Conservation (phyloP, 1,139 yeast genomes). For the Taphrina communis region DNA sequence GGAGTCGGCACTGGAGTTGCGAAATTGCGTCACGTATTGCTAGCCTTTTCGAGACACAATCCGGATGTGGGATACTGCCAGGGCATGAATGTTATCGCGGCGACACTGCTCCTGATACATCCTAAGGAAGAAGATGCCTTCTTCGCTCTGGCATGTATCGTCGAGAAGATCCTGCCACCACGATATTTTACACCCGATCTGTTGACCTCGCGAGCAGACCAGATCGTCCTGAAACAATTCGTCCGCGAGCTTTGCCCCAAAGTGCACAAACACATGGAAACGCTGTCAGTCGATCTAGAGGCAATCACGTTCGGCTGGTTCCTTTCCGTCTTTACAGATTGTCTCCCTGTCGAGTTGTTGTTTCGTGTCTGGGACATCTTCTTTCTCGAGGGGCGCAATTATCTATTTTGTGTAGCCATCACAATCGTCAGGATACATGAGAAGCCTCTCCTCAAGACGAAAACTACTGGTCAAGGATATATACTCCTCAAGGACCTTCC, state of each 20-base stretch:
- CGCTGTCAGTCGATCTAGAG: slow-evolving; percentile 58
- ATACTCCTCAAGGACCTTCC: slow-evolving; percentile 56
- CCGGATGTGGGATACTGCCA: slow-evolving; percentile 65
- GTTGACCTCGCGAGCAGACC: slow-evolving; percentile 56
- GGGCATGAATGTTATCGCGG: slow-evolving; percentile 67
- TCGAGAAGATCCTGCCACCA: slow-evolving; percentile 61
- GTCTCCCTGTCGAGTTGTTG: slow-evolving; percentile 57
- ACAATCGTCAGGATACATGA: slow-evolving; percentile 57
- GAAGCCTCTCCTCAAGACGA: slow-evolving; percentile 50
- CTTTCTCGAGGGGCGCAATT: slow-evolving; percentile 45
- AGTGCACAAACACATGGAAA: slow-evolving; percentile 54
- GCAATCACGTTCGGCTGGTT: slow-evolving; percentile 67
- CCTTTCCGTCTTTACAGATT: slow-evolving; percentile 62
- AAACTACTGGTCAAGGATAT: slow-evolving; percentile 56
- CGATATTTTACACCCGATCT: slow-evolving; percentile 58
- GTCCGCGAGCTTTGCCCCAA: slow-evolving; percentile 54
- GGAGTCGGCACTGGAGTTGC: slow-evolving; percentile 63
- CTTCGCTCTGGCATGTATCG: slow-evolving; percentile 61
- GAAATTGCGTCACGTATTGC: slow-evolving; percentile 59
- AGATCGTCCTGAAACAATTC: slow-evolving; percentile 51
- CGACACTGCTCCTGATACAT: slow-evolving; percentile 58
- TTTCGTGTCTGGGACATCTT: slow-evolving; percentile 40
- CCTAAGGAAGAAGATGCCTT: slow-evolving; percentile 64
- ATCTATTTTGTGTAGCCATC: slow-evolving; percentile 54
- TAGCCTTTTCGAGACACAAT: slow-evolving; percentile 61